Evolutionary conservation across 192 early-diverging fungal genomes (phyloP).

Genomic region (Mortierella claussenii): DNA sequence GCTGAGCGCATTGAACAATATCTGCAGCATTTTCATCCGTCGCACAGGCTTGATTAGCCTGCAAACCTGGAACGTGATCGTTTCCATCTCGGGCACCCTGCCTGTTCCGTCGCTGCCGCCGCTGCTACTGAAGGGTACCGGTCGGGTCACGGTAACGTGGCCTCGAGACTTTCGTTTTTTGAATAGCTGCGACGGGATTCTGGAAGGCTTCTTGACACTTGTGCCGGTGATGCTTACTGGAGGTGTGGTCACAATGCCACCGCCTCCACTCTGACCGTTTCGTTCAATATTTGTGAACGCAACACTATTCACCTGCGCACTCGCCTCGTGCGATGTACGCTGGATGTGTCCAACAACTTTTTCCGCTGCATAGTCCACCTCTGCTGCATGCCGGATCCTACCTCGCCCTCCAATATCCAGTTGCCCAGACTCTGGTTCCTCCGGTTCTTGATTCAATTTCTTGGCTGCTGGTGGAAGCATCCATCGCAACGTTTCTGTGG

Average conservation of each 20-base stretch:
- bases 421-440: slow-evolving; percentile 15
- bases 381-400: no score
- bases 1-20: slow-evolving; percentile 28
- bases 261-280: no score
- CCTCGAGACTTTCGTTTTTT: slow-evolving; percentile 42
- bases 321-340: background rate
- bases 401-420: slow-evolving; percentile 36
- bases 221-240: background rate
- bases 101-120: background rate
- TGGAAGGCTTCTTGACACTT: no score
- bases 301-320: background rate
- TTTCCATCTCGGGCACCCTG: slow-evolving; percentile 4
- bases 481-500: slow-evolving; percentile 39
- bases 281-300: background rate
- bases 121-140: background rate
- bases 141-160: slow-evolving; percentile 17
- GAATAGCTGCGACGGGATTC: slow-evolving; percentile 26
- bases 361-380: background rate
- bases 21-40: slow-evolving; percentile 41
- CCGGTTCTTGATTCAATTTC: background rate
- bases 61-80: slow-evolving; percentile 35
- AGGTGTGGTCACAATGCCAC: background rate
- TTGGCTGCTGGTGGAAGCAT: slow-evolving; percentile 35
- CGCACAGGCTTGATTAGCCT: slow-evolving; percentile 48
- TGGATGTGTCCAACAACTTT: background rate